Base-by-base conservation (phyloP, 177 flowering plant species). In the Vitis hybrid region DNA sequence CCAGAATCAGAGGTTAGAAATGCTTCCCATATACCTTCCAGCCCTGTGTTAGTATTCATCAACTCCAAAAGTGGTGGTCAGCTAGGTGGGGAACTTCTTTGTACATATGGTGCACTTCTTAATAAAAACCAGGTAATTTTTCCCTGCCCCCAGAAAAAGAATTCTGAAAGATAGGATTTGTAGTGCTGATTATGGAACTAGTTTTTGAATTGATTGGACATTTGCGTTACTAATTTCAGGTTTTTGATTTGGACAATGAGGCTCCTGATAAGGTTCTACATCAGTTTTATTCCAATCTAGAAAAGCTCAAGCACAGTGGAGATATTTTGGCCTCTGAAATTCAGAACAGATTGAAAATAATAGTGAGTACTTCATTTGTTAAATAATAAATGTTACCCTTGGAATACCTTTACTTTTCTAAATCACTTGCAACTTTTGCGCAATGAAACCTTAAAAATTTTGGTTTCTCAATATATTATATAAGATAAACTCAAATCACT, bases 51-150 rank as follows among this genome's bases (percentile, higher is more conserved):
- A 26, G 93, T 85, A 64, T 89, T 89, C 74, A 79, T 89, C 56
- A 89, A 87, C 68, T 76, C 90, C 66, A 86, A 70, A 81, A 87
- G 91, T 70, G 93, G 93, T 14, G 93, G 90, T 62, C 86, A 83
- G 76, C 74, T 80, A 12, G 86, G 86, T 39, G 76, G 80, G 14
- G 79, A 80, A 21, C 81, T 82, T 64, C 77, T 79, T 66, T 14
- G 51, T 5, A 75, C 79, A 8, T 82, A 75, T 48, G 77, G 72
- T 56, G 16, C 71, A 51, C 71, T 82, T 72, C 83, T 77, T 18
- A 82, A 79, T 61, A 51, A 71, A 39, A 77, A 75, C 26, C 85
- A 82, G 81, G 85, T 77, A 53, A 15, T 15, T 62, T 26, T 56
- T 29, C 16, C 19, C 64, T 58, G 21, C 2, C 51, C 51, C 18